Evolutionary conservation across 129 eudicot species (phyloP), one percentile per base, ranked within the genome.

Genomic region (Chrysanthemum lavandulifolium): DNA sequence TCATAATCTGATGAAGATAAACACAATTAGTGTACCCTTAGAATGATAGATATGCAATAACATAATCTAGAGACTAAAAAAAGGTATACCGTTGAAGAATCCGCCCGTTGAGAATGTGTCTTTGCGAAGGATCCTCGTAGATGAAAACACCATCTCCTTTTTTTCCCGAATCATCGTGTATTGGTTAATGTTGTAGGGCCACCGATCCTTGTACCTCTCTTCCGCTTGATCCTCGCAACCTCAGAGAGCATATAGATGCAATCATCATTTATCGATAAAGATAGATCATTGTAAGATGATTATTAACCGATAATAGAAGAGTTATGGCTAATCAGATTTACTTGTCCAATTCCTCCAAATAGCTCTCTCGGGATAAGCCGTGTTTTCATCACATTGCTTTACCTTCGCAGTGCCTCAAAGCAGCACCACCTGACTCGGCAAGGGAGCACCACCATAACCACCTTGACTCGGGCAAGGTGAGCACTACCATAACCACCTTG

Each of bases 141-240:
- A 91, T 87, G 78, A 94, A 81, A 77, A 83, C 89, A 61, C 76
- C 97, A 81, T 94, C 98, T 50, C 97, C 98, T 90, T 75, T 80
- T 1, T 90, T 94, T 48, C 98, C 98, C 63, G 86, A 82, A 3
- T 94, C 98, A 81, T 94, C 97, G 3, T 86, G 88, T 94, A 94
- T 47, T 90, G 12, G 75, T 94, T 94, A 33, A 94, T 90, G 73
- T 90, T 94, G 84, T 93, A 94, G 25, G 98, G 98, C 97, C 98
- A 94, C 73, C 90, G 98, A 65, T 94, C 98, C 85, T 94, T 94
- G 73, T 87, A 94, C 98, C 98, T 68, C 97, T 75, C 87, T 94
- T 90, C n/a, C 81, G 97, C 84, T 94, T 94, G 65, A 94, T 85
- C 65, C 91, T 90, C 72, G 91, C 98, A 75, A 94, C 98, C 98